Evolutionary conservation across 2,329 filamentous ascomycete species (phyloP).

Genomic region (Sporothrix euskadiensis): DNA sequence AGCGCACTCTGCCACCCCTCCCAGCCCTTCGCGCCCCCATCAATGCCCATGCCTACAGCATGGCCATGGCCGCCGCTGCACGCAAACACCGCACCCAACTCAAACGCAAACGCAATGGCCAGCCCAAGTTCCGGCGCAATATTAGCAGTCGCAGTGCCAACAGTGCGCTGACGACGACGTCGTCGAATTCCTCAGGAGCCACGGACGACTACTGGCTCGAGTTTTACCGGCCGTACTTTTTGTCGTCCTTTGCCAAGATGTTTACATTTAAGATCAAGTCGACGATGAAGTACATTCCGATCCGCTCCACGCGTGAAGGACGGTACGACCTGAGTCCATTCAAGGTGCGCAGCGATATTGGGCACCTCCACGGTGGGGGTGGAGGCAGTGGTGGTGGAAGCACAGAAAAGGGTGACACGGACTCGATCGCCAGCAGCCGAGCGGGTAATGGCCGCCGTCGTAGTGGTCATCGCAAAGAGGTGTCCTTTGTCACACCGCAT

Average conservation of each 20-base stretch:
- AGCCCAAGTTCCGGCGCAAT: neutral
- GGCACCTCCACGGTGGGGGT: slow-evolving; percentile 50
- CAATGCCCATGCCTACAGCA: slow-evolving; percentile 50
- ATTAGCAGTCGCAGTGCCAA: slow-evolving; percentile 15
- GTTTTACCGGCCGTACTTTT: slow-evolving; percentile 84
- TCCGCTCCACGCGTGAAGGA: slow-evolving; percentile 70
- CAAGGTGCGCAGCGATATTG: slow-evolving; percentile 65
- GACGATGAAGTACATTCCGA: slow-evolving; percentile 77
- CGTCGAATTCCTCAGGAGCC: slow-evolving; percentile 44
- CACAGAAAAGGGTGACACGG: slow-evolving; percentile 62
- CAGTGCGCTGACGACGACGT: slow-evolving; percentile 24
- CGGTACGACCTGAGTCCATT: slow-evolving; percentile 88
- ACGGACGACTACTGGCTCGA: slow-evolving; percentile 98
- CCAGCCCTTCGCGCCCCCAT: slow-evolving; percentile 32
- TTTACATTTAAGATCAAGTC: slow-evolving; percentile 92
- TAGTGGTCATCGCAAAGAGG: slow-evolving; percentile 59
- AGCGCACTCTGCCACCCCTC: slow-evolving; percentile 57
- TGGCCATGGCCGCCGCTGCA: slow-evolving; percentile 25
- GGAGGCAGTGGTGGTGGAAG: neutral
- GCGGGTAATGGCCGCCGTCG: neutral
- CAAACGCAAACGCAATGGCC: slow-evolving; percentile 17
- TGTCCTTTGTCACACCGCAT: slow-evolving; percentile 66
- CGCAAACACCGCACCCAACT: slow-evolving; percentile 16
- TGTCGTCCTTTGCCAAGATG: slow-evolving; percentile 89
- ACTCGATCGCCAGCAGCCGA: slow-evolving; percentile 58